A percentile compares a stretch with the other conserved stretches of the same genome.
phyloP scores from a whole-genome alignment of 805 yeast genomes.

The Tetrapisispora nanseiensis region DNA sequence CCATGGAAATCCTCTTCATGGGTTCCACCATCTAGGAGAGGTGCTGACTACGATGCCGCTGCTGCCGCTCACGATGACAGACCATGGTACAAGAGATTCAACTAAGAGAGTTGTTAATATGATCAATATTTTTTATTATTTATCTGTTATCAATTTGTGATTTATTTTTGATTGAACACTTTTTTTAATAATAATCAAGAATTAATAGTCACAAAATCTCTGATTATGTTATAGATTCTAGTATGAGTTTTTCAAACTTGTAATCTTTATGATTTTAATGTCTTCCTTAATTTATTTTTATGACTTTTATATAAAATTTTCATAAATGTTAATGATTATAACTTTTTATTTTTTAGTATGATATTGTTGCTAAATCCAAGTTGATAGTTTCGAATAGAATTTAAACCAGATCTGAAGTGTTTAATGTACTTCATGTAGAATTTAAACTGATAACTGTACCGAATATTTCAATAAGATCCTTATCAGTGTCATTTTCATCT shows the following conservation, averaged over 20 bases:
- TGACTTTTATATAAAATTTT: no score
- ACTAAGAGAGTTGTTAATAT: not conserved
- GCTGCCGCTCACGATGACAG: constrained; percentile 19
- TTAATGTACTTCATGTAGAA: no score
- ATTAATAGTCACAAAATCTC: not conserved
- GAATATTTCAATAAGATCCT: no score
- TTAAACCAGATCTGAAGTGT: no score
- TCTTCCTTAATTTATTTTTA: not conserved
- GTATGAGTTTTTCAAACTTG: not conserved
- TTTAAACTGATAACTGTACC: no score
- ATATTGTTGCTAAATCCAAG: no score
- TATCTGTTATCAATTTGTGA: not conserved
- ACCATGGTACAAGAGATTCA: constrained; percentile 13
- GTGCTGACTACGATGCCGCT: constrained; percentile 17
- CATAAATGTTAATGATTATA: not conserved
- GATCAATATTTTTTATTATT: not conserved
- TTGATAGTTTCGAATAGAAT: no score
- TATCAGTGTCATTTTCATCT: no score
- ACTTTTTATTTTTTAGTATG: no score
- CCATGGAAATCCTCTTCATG: constrained; percentile 40
- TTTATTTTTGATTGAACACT: not conserved
- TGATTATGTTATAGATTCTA: not conserved
- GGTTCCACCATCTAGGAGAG: constrained; percentile 37
- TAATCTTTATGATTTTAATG: not conserved
- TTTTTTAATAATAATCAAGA: not conserved